A percentile compares a stretch with the other conserved stretches of the same genome.
These are phyloP conservation scores for Triticum dicoccoides DNA, from an alignment of 176 grass and related monocot genomes.

Conservation along the genomic window DNA sequence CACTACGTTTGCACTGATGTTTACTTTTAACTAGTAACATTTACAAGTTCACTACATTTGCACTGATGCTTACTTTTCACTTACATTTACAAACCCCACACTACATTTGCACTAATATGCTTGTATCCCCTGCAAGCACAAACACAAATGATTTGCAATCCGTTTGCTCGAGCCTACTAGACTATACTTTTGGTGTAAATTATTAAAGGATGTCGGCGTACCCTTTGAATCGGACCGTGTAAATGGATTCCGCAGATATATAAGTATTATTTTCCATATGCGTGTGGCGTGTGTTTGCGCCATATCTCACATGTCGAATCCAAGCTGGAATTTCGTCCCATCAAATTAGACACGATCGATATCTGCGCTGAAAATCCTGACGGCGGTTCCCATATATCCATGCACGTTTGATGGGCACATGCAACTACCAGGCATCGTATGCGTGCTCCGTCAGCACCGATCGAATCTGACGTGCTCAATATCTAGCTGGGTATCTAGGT, in stretches of 20 bases:
- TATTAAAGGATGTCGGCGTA: not conserved
- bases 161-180: not conserved
- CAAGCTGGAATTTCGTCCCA: not conserved
- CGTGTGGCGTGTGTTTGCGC: not conserved
- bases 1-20: no score
- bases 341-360: not conserved
- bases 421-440: not conserved
- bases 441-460: constrained; percentile 5
- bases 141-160: not conserved
- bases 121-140: not conserved
- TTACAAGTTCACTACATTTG: no score
- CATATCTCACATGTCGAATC: not conserved
- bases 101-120: no score
- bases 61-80: no score
- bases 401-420: not conserved
- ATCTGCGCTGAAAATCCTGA: not conserved
- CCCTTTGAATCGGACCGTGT: not conserved
- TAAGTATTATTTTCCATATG: not conserved
- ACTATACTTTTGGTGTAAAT: not conserved
- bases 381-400: not conserved
- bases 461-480: constrained; percentile 12
- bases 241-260: not conserved
- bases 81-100: no score
- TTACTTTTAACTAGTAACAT: no score
- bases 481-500: not conserved